Conservation (phyloP, 2,329 filamentous ascomycete species). For the Chlorencoelia australis region DNA sequence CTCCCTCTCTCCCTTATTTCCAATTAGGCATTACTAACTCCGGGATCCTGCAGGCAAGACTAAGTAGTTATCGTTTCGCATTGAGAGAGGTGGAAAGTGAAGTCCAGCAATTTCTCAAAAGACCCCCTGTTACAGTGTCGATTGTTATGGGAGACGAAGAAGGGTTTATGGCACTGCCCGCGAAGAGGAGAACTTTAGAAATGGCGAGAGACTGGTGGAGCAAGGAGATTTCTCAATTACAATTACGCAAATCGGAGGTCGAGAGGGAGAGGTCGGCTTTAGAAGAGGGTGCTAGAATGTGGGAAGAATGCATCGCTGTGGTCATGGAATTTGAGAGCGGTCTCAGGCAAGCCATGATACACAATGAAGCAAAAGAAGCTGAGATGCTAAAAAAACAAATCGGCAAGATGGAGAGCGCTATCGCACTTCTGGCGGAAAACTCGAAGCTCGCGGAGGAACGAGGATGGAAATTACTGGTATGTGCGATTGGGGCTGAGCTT, state of each 20-base stretch:
- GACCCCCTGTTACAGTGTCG: constrained; percentile 35
- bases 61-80: constrained; percentile 61
- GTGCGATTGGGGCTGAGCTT: constrained; percentile 64
- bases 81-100: constrained; percentile 56
- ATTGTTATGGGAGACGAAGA: constrained; percentile 24
- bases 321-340: constrained; percentile 56
- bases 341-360: constrained; percentile 46
- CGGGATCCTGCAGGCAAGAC: too few species aligned
- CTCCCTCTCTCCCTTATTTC: too few species aligned
- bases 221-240: constrained; percentile 47
- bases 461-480: constrained; percentile 66
- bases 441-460: constrained; percentile 46
- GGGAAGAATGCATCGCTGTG: constrained; percentile 50
- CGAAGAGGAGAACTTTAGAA: constrained; percentile 54
- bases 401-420: constrained; percentile 44
- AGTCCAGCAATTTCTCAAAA: constrained; percentile 46
- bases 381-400: constrained; percentile 37
- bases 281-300: constrained; percentile 55
- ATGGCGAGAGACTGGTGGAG: constrained; percentile 67
- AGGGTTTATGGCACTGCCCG: constrained; percentile 47
- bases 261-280: constrained; percentile 54
- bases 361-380: constrained; percentile 29
- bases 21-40: too few species aligned
- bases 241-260: constrained; percentile 44
- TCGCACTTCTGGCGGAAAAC: constrained; percentile 43